A percentile compares a stretch with the other conserved stretches of the same genome.
Evolutionary conservation across 169 alveolate genomes (phyloP).

Genomic region (Eimeria zaria): DNA sequence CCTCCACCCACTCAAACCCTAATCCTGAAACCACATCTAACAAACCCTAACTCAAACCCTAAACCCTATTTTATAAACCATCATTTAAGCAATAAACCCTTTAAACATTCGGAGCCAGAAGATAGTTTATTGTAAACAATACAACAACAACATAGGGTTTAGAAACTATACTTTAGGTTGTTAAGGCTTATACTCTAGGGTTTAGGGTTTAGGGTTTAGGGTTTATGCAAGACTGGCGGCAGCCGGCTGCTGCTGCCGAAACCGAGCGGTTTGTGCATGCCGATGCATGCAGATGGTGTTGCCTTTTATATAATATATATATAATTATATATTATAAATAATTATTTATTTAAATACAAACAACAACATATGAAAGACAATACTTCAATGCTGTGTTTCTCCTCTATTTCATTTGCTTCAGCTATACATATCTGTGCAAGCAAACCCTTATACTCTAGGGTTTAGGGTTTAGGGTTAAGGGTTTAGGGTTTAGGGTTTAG

Average conservation of each 20-base stretch:
- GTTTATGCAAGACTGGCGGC: not conserved
- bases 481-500: constrained; percentile 35
- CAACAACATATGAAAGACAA: no score
- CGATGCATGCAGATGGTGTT: not conserved
- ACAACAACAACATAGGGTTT: not conserved
- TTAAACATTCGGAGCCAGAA: not conserved
- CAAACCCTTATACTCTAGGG: not conserved
- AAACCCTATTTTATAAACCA: not conserved
- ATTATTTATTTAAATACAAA: no score
- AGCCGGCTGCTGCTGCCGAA: not conserved
- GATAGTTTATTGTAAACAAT: no score
- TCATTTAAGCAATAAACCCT: not conserved
- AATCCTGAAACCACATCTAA: no score
- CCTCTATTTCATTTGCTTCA: not conserved
- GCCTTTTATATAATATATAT: no score
- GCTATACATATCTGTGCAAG: not conserved
- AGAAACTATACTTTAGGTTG: not conserved
- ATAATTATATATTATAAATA: no score
- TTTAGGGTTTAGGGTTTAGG: not conserved
- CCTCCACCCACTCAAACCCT: no score
- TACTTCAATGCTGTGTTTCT: not conserved
- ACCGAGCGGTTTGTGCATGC: not conserved
- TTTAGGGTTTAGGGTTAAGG: not conserved
- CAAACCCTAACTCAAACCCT: not conserved
- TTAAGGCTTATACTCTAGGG: not conserved